Evolutionary conservation across 805 yeast genomes (phyloP), one percentile per base, ranked within the genome.

Genomic region (Starmerella sp.): DNA sequence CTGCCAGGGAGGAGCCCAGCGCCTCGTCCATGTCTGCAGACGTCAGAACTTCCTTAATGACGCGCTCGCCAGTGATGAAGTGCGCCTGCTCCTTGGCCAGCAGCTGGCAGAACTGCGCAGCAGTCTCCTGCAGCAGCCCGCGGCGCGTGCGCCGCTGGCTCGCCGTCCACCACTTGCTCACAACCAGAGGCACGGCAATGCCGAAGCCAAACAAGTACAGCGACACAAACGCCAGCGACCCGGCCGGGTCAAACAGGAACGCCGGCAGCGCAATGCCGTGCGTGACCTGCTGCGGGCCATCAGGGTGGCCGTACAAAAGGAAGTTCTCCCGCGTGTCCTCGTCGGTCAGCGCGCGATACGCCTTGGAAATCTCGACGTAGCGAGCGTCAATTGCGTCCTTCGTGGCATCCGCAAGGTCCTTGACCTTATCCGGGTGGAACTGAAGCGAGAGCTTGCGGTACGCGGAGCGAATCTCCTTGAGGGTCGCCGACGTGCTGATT

Each of bases 221-320:
- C 14, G 83, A 76, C 31, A 85, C 71, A 57, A 88, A 73, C 28
- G 84, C 63, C 4, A 83, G 78, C 5, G 95, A 82, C 28, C 82
- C 82, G 55, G 81, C 76, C 44, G 95, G 89, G 60, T 88, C 96
- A 34, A 95, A 86, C 58, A 93, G 75, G 71, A 86, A 88, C 67
- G 84, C 82, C 35, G 99, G 99, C 61, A 93, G 72, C 0, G 97
- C 99, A 69, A 93, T 89, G 58, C 98, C 98, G 67, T 88, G 96
- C 22, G 84, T 73, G 17, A 84, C 77, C 31, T 86, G 86, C 69
- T 87, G 95, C 43, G 95, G 96, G 44, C 98, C 98, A 72, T 93
- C 99, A 5, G 99, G 99, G 67, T 95, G 96, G 50, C 99, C 99
- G 65, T 84, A 93, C 63, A 80, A 82, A 63, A 83, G 73, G 68